Evolutionary conservation across 805 yeast genomes (phyloP).

Genomic region (Ogataea populi-albae): DNA sequence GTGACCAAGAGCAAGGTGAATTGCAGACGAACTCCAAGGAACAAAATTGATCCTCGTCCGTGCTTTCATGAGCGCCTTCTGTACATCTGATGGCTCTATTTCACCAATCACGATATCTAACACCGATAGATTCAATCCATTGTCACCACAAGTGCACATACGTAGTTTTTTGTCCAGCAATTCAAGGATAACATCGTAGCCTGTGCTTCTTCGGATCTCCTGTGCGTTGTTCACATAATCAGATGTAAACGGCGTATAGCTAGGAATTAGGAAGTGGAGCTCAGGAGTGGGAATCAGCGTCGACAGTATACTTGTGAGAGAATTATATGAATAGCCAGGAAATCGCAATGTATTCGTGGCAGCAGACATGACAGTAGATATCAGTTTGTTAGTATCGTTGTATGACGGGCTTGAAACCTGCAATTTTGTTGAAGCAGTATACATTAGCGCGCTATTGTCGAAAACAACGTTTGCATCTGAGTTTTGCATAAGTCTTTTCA

Average conservation of each 20-base stretch:
- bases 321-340: conserved; percentile 89
- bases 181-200: conserved; percentile 82
- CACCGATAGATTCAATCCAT: conserved; percentile 59
- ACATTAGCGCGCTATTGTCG: conserved; percentile 81
- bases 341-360: conserved; percentile 84
- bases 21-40: conserved; percentile 80
- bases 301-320: conserved; percentile 76
- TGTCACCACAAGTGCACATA: conserved; percentile 51
- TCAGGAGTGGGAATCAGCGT: conserved; percentile 84
- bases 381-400: conserved; percentile 78
- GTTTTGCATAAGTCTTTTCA: conserved; percentile 75
- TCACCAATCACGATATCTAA: conserved; percentile 69
- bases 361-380: conserved; percentile 80
- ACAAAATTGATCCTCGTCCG: conserved; percentile 71
- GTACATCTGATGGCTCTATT: conserved; percentile 66
- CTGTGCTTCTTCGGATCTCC: conserved; percentile 66
- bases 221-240: conserved; percentile 57
- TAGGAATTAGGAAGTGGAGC: conserved; percentile 68
- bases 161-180: conserved; percentile 73
- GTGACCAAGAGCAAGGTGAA: conserved; percentile 74
- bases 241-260: conserved; percentile 74
- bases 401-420: conserved; percentile 61
- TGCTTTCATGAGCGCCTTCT: conserved; percentile 61
- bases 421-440: conserved; percentile 64
- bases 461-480: conserved; percentile 88